phyloP scores from a whole-genome alignment of 345 rosid species.

The Heritiera littoralis region DNA sequence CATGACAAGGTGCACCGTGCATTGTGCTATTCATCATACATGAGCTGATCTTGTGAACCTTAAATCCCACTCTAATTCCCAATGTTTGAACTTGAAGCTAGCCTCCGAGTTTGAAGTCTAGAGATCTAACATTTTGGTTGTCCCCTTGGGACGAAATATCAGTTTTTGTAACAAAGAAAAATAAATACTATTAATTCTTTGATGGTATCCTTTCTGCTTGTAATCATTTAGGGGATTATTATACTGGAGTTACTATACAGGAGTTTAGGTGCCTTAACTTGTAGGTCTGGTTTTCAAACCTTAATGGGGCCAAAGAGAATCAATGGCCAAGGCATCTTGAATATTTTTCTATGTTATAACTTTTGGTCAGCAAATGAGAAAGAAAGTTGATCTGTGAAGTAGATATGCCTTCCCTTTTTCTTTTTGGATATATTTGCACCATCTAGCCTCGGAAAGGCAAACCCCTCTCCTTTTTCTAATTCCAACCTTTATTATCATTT shows the following conservation, averaged over 20 bases:
- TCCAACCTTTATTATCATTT: background rate
- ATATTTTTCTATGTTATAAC: background rate
- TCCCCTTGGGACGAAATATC: background rate
- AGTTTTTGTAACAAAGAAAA: background rate
- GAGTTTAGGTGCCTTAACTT: background rate
- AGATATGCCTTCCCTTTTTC: background rate
- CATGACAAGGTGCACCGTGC: background rate
- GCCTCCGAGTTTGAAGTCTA: background rate
- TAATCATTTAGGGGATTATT: background rate
- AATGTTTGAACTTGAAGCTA: background rate
- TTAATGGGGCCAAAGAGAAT: background rate
- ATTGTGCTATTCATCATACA: background rate
- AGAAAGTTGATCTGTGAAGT: background rate
- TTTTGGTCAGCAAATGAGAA: background rate
- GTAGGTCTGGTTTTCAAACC: background rate
- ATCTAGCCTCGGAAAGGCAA: background rate
- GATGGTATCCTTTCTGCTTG: background rate
- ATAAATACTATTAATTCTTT: background rate
- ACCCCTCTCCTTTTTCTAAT: background rate
- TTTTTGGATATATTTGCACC: conserved; percentile 1
- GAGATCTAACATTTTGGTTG: background rate
- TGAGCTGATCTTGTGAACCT: background rate
- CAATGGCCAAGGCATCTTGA: background rate
- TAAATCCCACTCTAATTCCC: background rate
- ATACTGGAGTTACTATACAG: background rate